These are phyloP conservation scores for Torrubiella hemipterigena DNA, from an alignment of 2,329 filamentous ascomycete species.

Conservation along the genomic window DNA sequence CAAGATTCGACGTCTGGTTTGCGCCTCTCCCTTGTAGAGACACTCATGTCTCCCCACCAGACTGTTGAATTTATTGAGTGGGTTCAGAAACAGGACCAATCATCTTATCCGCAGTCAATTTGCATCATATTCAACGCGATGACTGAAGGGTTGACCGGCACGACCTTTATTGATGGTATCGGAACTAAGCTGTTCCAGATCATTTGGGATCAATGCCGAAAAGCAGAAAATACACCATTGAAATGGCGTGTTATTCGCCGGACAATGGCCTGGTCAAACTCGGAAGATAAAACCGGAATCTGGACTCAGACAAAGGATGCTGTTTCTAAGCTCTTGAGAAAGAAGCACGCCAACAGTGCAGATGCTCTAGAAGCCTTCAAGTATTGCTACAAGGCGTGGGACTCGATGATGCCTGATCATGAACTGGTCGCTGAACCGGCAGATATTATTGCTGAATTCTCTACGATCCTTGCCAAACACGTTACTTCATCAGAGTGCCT, in stretches of 20 bases:
- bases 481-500: conserved; percentile 12
- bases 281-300: conserved; percentile 16
- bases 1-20: conserved; percentile 10
- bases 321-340: conserved; percentile 19
- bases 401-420: conserved; percentile 24
- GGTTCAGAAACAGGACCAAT: conserved; percentile 19
- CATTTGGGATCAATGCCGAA: conserved; percentile 3
- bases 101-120: conserved; percentile 17
- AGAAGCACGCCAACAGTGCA: conserved; percentile 17
- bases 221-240: conserved; percentile 14
- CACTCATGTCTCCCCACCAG: conserved; percentile 31
- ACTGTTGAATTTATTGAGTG: conserved; percentile 30
- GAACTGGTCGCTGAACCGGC: conserved; percentile 15
- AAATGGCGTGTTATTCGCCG: conserved; percentile 28
- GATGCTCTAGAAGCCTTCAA: conserved; percentile 29
- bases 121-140: conserved; percentile 31
- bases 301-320: conserved; percentile 21
- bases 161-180: conserved; percentile 29
- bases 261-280: conserved; percentile 20
- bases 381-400: conserved; percentile 25
- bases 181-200: conserved; percentile 21
- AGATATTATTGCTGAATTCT: conserved; percentile 20
- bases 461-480: conserved; percentile 18
- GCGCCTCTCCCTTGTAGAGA: conserved; percentile 25
- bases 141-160: conserved; percentile 25